Evolutionary conservation across 495 filamentous ascomycete species (phyloP), one percentile per base, ranked within the genome.

Genomic region (Neurospora sp.): DNA sequence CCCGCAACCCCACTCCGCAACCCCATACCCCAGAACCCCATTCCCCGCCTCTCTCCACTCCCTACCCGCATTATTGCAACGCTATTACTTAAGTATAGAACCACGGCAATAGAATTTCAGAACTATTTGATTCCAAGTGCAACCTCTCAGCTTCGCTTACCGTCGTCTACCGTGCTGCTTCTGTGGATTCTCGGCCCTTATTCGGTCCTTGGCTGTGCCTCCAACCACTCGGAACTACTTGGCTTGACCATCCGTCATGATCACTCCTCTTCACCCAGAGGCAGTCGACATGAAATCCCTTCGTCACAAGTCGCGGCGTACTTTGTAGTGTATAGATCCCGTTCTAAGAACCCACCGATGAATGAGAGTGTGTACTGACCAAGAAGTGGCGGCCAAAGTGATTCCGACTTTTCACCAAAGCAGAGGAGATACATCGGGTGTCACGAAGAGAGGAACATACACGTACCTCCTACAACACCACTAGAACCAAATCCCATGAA

Each of bases 391-490:
- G 35, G 35, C 35, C 35, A 7, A 37, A 37, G 4, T 37, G 35
- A 37, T 37, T 37, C 35, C 35, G 35, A 37, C 35, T 37, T 37
- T 37, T 37, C 5, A 37, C 17, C 9, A 8, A 48, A 61, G 35
- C 8, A 10, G 4, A 35, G 4, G 5, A 65, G 12, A 17, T 8
- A 3, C 14, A 31, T 17, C 39, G 22, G 14, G 38, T 17, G 16
- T 35, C 7, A 17, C 42, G 14, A 71, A 20, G 22, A 12, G 1
- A 53, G 22, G 40, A 1, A 59, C 3, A 59, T 39, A 17, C 2
- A 37, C 44, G 40, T 68, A 76, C 74, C 74, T 45, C 40, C 69
- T 39, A 69, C 38, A 8, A 72, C 14, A 0, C 74, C 74, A 5
- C n/a, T 12, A 1, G 68, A 59, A 1, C 70, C 53, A 44, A 74